Conservation (phyloP, 1,139 yeast species). For the Fermentozyma sake region DNA sequence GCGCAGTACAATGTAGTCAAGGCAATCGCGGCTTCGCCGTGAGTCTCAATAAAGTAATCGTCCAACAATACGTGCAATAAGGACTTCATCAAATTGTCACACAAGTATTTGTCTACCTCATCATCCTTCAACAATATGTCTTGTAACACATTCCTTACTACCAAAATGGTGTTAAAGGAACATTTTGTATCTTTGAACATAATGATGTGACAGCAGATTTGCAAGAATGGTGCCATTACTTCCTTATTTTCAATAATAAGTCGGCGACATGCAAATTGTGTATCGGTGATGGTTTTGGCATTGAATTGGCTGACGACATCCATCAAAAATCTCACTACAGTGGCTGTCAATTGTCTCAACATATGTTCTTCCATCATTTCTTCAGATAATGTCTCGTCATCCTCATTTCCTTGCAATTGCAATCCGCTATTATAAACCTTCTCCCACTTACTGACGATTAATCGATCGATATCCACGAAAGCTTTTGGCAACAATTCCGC, state of each 20-base stretch:
- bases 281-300: conserved; percentile 44
- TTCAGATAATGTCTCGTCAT: conserved; percentile 84
- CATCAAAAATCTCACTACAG: conserved; percentile 83
- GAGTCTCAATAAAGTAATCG: conserved; percentile 80
- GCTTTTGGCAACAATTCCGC: conserved; percentile 72
- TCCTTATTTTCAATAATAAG: conserved; percentile 61
- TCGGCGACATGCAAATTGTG: conserved; percentile 61
- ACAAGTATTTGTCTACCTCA: conserved; percentile 74
- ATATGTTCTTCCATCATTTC: conserved; percentile 98
- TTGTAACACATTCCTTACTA: conserved; percentile 63
- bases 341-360: conserved; percentile 87
- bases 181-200: conserved; percentile 86
- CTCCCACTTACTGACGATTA: conserved; percentile 72
- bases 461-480: conserved; percentile 64
- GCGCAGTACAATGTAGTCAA: conserved; percentile 76
- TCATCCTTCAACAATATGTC: conserved; percentile 67
- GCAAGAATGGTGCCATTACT: conserved; percentile 75
- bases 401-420: conserved; percentile 63
- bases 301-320: conserved; percentile 79
- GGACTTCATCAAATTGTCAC: conserved; percentile 50
- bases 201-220: conserved; percentile 71
- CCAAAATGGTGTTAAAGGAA: conserved; percentile 81
- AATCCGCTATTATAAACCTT: conserved; percentile 66
- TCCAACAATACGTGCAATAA: conserved; percentile 58
- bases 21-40: conserved; percentile 86